A percentile compares a stretch with the other conserved stretches of the same genome.
These are phyloP conservation scores for Coemansia erecta DNA, from an alignment of 192 early-diverging fungal species.

Conservation along the genomic window DNA sequence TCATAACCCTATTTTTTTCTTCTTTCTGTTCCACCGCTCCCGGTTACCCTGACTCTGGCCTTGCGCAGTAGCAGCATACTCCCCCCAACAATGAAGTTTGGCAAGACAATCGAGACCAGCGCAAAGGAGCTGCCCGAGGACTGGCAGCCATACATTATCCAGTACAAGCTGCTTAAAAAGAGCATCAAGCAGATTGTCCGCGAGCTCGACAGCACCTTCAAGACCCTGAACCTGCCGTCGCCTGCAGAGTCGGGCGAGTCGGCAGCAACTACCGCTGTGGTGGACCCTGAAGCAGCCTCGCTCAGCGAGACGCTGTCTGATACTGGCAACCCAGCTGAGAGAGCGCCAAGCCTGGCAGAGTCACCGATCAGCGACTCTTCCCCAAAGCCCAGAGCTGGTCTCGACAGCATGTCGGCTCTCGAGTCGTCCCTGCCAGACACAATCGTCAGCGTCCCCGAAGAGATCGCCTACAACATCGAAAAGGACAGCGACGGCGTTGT, in stretches of 20 bases:
- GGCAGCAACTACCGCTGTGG: not conserved
- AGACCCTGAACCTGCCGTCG: constrained; percentile 25
- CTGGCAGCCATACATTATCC: constrained; percentile 73
- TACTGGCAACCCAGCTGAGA: no score
- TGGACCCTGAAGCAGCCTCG: not conserved
- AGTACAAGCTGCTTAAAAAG: constrained; percentile 75
- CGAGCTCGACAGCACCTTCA: constrained; percentile 59
- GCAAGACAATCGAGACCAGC: constrained; percentile 64
- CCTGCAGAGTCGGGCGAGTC: constrained; percentile 11
- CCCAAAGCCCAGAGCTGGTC: not conserved
- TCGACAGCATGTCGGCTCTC: not conserved
- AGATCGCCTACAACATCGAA: constrained; percentile 43
- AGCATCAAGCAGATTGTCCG: constrained; percentile 67
- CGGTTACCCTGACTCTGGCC: not conserved
- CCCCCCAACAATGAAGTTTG: constrained; percentile 66
- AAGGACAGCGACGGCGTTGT: constrained; percentile 48
- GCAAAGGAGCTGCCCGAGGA: constrained; percentile 66
- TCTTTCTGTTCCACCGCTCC: not conserved
- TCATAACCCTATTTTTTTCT: not conserved
- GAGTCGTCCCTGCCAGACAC: not conserved
- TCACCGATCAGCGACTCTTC: no score
- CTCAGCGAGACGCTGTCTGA: not conserved
- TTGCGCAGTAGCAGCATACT: not conserved
- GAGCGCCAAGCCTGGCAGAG: not conserved
- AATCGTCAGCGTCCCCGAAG: constrained; percentile 12